Evolutionary conservation across 257 asterid genomes (phyloP).

Genomic region (Petrea volubilis): DNA sequence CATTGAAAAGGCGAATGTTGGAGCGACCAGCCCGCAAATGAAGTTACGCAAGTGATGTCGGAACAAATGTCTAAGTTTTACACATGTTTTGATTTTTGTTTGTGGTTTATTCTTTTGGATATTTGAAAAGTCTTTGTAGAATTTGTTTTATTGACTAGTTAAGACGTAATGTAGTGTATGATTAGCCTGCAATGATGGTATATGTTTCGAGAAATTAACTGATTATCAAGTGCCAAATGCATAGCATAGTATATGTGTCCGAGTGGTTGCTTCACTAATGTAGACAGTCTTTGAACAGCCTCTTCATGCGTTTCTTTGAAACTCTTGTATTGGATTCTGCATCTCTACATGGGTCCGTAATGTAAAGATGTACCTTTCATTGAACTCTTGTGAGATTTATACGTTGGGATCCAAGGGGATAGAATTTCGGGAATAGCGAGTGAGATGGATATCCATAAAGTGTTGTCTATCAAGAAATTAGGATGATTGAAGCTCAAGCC

Average conservation of each 20-base stretch:
- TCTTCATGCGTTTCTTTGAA: not conserved
- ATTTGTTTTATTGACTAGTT: not conserved
- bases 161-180: not conserved
- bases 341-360: not conserved
- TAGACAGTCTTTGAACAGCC: not conserved
- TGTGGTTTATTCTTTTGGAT: conserved; percentile 32
- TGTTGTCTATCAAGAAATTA: conserved; percentile 2
- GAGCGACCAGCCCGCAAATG: conserved; percentile 59
- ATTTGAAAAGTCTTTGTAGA: conserved; percentile 33
- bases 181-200: not conserved
- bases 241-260: not conserved
- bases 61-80: conserved; percentile 19
- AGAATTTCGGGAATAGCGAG: conserved; percentile 5
- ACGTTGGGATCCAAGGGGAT: not conserved
- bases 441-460: not conserved
- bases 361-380: not conserved
- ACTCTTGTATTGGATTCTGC: not conserved
- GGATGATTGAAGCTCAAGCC: conserved; percentile 2
- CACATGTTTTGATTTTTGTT: conserved; percentile 40
- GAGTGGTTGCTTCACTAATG: not conserved
- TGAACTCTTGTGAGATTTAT: not conserved
- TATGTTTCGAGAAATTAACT: not conserved
- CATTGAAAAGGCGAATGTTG: conserved; percentile 49
- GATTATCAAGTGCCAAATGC: not conserved
- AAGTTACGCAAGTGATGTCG: conserved; percentile 51